These are phyloP conservation scores for Raffaelea arxii DNA, from an alignment of 2,329 filamentous ascomycete genomes.

Conservation along the genomic window DNA sequence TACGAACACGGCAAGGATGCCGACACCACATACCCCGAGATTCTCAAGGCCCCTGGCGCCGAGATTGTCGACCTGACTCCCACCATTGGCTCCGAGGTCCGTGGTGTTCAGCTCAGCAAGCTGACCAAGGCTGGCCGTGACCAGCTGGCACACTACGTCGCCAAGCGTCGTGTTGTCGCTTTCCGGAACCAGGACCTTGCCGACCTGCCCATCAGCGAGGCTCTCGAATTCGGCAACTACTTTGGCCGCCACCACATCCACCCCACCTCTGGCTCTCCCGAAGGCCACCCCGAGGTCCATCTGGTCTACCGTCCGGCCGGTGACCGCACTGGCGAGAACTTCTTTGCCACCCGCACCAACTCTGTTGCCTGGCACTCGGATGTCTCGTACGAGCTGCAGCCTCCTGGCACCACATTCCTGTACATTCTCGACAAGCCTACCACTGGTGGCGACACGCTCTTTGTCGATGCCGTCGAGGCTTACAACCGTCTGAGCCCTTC, in stretches of 20 bases:
- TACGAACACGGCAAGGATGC: constrained; percentile 62
- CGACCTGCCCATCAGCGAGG: constrained; percentile 52
- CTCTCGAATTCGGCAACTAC: constrained; percentile 56
- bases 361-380: constrained; percentile 86
- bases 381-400: constrained; percentile 79
- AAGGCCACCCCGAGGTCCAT: constrained; percentile 60
- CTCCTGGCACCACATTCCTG: constrained; percentile 81
- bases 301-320: constrained; percentile 62
- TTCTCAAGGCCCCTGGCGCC: constrained; percentile 38
- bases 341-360: constrained; percentile 60
- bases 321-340: constrained; percentile 49
- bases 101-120: constrained; percentile 56
- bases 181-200: constrained; percentile 62
- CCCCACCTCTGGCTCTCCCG: constrained; percentile 59
- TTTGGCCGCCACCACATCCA: constrained; percentile 57
- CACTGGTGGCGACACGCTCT: constrained; percentile 77
- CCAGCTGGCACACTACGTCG: constrained; percentile 58
- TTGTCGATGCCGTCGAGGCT: constrained; percentile 68
- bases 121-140: constrained; percentile 55
- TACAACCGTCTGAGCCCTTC: constrained; percentile 71
- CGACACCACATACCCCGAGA: constrained; percentile 51
- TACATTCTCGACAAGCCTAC: constrained; percentile 77
- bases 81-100: constrained; percentile 57
- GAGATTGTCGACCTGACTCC: constrained; percentile 52
- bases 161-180: constrained; percentile 59